Evolutionary conservation across 495 filamentous ascomycete species (phyloP).

Genomic region (Neurospora sp.): DNA sequence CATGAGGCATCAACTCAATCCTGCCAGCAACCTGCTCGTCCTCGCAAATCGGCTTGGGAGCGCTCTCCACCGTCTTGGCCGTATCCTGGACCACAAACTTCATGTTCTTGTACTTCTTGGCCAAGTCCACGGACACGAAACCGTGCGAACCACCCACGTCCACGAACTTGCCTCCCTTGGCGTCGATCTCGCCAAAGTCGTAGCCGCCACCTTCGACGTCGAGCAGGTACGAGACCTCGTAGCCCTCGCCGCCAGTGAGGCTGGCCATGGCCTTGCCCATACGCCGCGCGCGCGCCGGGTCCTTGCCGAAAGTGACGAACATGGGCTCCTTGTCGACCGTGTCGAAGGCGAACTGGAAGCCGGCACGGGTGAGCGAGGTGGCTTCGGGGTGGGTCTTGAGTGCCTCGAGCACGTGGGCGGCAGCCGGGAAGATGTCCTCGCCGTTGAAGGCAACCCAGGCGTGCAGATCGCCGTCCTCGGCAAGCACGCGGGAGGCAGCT

Average conservation of each 20-base stretch:
- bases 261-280: constrained; percentile 44
- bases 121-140: constrained; percentile 41
- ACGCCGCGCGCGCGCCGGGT: constrained; percentile 33
- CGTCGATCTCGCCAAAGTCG: constrained; percentile 33
- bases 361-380: constrained; percentile 30
- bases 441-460: constrained; percentile 42
- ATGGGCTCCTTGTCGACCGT: constrained; percentile 38
- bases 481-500: constrained; percentile 34
- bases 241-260: constrained; percentile 39
- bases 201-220: constrained; percentile 28
- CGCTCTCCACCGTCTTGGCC: constrained; percentile 33
- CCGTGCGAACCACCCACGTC: constrained; percentile 49
- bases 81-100: constrained; percentile 51
- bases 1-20: constrained; percentile 38
- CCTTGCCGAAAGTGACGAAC: constrained; percentile 40
- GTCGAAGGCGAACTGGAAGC: constrained; percentile 39
- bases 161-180: constrained; percentile 33
- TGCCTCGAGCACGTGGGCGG: constrained; percentile 29
- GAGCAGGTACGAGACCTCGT: constrained; percentile 35
- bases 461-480: constrained; percentile 30
- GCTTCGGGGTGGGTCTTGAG: constrained; percentile 30
- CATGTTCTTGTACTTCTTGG: constrained; percentile 33
- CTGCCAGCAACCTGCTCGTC: constrained; percentile 28
- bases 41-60: constrained; percentile 29
- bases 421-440: constrained; percentile 42